Conservation (phyloP, 139 green algal genomes). For the Coelastrella sp. region DNA sequence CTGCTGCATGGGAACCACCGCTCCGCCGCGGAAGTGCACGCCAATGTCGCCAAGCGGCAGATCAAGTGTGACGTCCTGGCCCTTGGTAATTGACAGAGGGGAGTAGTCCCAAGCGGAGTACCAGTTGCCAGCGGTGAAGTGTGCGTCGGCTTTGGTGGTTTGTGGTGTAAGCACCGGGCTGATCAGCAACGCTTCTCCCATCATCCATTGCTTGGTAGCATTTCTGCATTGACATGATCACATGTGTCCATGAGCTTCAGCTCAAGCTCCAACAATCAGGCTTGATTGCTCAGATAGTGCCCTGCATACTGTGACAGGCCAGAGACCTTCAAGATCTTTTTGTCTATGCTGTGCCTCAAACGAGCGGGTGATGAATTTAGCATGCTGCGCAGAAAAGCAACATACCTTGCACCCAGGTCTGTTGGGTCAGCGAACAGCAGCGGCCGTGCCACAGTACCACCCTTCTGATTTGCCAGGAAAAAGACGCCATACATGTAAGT, state of each 20-base stretch:
- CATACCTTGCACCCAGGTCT: constrained; percentile 23
- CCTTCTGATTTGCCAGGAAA: constrained; percentile 48
- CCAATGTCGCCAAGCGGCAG: constrained; percentile 54
- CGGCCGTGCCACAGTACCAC: constrained; percentile 73
- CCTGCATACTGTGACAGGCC: too few relatives aligned
- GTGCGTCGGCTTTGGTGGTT: constrained; percentile 50
- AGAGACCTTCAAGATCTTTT: too few relatives aligned
- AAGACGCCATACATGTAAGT: constrained; percentile 78
- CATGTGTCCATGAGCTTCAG: not conserved
- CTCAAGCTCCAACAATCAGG: not conserved
- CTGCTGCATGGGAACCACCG: constrained; percentile 64
- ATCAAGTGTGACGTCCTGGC: constrained; percentile 30
- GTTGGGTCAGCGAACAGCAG: constrained; percentile 61
- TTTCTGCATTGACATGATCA: constrained; percentile 14
- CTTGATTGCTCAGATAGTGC: not conserved
- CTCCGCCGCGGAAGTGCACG: constrained; percentile 60
- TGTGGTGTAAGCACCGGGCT: constrained; percentile 71
- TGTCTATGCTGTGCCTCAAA: too few relatives aligned
- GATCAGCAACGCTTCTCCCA: constrained; percentile 74
- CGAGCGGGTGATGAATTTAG: not conserved
- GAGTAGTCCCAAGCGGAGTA: constrained; percentile 49
- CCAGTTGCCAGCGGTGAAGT: constrained; percentile 77
- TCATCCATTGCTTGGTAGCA: constrained; percentile 68
- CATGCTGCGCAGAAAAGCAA: not conserved
- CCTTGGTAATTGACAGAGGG: not conserved